Evolutionary conservation across 305 asterid genomes (phyloP), one percentile per base, ranked within the genome.

Genomic region (Solanum aculeatissimum): DNA sequence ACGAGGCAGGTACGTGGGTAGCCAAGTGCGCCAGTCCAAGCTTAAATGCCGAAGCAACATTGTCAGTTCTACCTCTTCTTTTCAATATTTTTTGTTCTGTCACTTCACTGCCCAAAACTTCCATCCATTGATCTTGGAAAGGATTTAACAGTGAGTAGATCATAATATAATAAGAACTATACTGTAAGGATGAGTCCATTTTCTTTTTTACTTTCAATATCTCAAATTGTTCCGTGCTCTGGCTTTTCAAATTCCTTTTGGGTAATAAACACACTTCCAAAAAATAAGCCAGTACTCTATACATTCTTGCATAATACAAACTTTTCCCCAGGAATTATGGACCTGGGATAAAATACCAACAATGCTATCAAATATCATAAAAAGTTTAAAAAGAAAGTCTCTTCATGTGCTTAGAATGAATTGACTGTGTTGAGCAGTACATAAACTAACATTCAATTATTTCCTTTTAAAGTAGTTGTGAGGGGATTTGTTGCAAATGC

Each of bases 81-180:
- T 92, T 93, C 90, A 97, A 87, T 86, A 95, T 95, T 89, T 97
- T 98, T 87, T 94, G 98, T 90, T 96, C 98, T 92, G 88, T 95
- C 88, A 95, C 98, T 66, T 98, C 99, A 87, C 98, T 94, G 55
- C 99, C 99, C 90, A 96, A 89, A 83, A 96, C 99, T 90, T 97
- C 99, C 94, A 97, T 87, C 99, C 99, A 95, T 84, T 91, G 86
- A 15, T 97, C 98, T 97, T 95, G 89, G 53, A 71, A 74, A 72
- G 43, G 32, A 69, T 85, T 71, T 69, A 40, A 75, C 51, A 49
- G 57, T 68, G 66, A 86, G 57, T 29, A 11, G 43, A 51, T 21
- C 16, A 10, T 32, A 40, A 81, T 35, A 70, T 72, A 7, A 82
- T 38, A 65, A 16, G 43, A 62, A 62, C 43, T 58, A 32, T 40